Percentiles rank a stretch among this genome's conserved stretches.
Conservation (phyloP, 345 rosid species). For the Salix udensis region DNA sequence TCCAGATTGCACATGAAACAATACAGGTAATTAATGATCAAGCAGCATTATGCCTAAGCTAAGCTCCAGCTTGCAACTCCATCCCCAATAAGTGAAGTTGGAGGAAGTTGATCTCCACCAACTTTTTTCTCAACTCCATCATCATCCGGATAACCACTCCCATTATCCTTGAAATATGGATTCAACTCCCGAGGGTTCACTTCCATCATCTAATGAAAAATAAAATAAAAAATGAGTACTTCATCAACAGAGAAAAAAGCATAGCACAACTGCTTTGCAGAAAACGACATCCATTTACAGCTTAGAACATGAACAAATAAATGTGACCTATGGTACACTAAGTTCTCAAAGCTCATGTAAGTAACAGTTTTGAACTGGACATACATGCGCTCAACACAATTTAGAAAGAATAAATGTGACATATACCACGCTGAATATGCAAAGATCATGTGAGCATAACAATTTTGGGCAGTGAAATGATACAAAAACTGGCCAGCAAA, state of each 20-base stretch:
- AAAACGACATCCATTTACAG: no score
- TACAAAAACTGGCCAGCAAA: no score
- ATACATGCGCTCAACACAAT: no score
- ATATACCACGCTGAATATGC: not conserved
- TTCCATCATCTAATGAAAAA: constrained; percentile 34
- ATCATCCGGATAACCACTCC: constrained; percentile 81
- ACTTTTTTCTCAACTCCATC: constrained; percentile 37
- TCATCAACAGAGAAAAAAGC: not conserved
- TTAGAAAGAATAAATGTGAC: not conserved
- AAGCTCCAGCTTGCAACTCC: no score
- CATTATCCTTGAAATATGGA: constrained; percentile 71
- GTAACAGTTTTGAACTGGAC: no score
- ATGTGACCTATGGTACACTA: not conserved
- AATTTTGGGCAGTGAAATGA: no score
- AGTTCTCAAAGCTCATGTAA: no score
- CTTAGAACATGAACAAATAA: not conserved
- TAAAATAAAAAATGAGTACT: not conserved
- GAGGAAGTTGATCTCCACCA: constrained; percentile 37
- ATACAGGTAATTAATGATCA: no score
- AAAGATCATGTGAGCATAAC: no score
- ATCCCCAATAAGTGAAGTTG: constrained; percentile 76
- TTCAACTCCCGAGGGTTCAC: constrained; percentile 76
- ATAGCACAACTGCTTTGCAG: not conserved
- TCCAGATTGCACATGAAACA: no score
- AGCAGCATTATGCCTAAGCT: no score